Base-by-base conservation (phyloP, 352 stramenopile species). In the Pythium chondricola region DNA sequence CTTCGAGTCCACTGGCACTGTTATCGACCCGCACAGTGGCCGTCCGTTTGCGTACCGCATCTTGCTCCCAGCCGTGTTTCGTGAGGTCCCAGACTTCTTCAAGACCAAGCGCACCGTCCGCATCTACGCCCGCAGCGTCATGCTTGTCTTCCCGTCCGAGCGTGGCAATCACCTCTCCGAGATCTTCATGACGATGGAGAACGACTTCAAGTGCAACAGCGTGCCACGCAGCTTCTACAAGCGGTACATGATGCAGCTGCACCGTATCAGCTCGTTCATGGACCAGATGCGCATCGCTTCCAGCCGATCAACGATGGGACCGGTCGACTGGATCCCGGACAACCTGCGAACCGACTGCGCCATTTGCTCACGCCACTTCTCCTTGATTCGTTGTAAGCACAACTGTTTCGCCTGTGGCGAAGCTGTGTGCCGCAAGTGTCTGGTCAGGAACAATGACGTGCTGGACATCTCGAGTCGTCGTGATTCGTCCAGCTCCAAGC, bases 121-220 rank as follows among this genome's bases (percentile, higher is more conserved):
- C 0, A 45, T 44, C 26, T 30, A 18, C 10, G 17, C 16, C 38
- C 48, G 44, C 31, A 51, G 30, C 37, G 52, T 61, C 14, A 37
- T 54, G 44, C 24, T 61, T 4, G 24, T 54, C 3, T 32, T 55
- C 44, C 52, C 52, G 10, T 47, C 44, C 0, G 44, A 46, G 4
- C 52, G 44, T 24, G 40, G 20, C 25, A 30, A 25, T 17, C 38
- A 37, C n/a, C 30, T 29, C 29, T 47, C 43, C 22, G 52, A 61
- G 45, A 30, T 61, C 26, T 61, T 61, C 42, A 49, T 61, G 44
- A 55, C 52, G 26, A 61, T 61, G 52, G 17, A 43, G 4, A 55
- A 49, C 47, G 47, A 54, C 36, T 54, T 54, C 37, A 54, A 46
- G 47, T 33, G 45, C 52, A 61, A 61, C 45, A 13, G 16, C 32